Evolutionary conservation across 2,329 filamentous ascomycete genomes (phyloP).

Genomic region (Chalaropsis ovoidea): DNA sequence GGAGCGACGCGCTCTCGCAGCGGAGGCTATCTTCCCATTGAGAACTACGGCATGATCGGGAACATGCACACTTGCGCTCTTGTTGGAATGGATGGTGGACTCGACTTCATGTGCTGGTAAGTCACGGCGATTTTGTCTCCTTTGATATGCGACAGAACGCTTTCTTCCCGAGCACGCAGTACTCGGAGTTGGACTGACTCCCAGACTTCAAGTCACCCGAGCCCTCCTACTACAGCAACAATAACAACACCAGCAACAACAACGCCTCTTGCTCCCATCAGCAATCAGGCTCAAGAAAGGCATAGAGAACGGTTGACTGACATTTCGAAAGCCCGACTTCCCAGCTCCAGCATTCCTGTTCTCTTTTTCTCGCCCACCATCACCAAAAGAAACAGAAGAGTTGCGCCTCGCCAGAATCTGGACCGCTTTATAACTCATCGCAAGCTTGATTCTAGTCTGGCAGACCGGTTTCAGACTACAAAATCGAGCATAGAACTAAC

Average conservation of each 20-base stretch:
- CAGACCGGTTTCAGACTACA: conserved; percentile 18
- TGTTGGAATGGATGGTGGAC: conserved; percentile 61
- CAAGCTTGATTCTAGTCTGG: conserved; percentile 9
- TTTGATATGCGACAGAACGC: neutral
- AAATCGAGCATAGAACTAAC: conserved; percentile 13
- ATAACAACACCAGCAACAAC: neutral
- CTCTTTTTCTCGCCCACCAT: conserved; percentile 16
- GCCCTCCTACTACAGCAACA: neutral
- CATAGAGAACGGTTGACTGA: conserved; percentile 6
- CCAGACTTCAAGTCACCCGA: neutral
- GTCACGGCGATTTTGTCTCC: conserved; percentile 26
- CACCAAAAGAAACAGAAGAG: neutral
- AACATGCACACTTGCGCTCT: conserved; percentile 71
- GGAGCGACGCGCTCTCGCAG: conserved; percentile 14
- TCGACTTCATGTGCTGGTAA: conserved; percentile 71
- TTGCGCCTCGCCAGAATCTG: conserved; percentile 7
- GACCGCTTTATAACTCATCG: conserved; percentile 24
- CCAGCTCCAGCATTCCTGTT: neutral
- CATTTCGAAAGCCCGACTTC: neutral
- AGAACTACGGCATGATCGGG: conserved; percentile 70
- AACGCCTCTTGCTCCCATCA: conserved; percentile 9
- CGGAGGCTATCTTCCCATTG: conserved; percentile 51
- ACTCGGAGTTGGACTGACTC: conserved; percentile 10
- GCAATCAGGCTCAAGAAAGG: conserved; percentile 1
- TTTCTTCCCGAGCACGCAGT: conserved; percentile 3